Evolutionary conservation across 1,284 basidiomycete genomes (phyloP).

Genomic region (Ustilago hordei): DNA sequence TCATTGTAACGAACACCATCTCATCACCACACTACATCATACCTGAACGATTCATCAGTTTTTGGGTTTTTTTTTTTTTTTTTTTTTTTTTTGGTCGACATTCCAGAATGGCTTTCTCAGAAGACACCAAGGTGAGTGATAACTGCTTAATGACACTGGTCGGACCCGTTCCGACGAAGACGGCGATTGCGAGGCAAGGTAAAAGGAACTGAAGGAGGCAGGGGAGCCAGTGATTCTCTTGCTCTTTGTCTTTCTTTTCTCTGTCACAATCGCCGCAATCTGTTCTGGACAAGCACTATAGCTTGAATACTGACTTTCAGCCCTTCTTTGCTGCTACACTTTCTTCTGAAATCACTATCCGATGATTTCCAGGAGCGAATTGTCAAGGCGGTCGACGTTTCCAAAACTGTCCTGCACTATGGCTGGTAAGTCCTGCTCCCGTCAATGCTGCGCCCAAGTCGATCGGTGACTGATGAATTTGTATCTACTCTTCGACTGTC

Average conservation of each 20-base stretch:
- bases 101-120: constrained; percentile 60
- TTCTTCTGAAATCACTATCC: background rate
- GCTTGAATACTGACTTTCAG: background rate
- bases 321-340: background rate
- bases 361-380: constrained; percentile 58
- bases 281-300: background rate
- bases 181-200: background rate
- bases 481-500: background rate
- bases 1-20: background rate
- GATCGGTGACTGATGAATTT: background rate
- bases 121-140: constrained; percentile 64
- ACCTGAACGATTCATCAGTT: constrained; percentile 1
- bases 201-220: background rate
- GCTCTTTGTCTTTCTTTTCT: background rate
- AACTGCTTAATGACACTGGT: background rate
- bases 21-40: constrained; percentile 5
- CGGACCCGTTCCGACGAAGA: background rate
- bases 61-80: too few species aligned
- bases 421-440: constrained; percentile 57
- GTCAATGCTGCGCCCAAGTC: background rate
- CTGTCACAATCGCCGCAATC: background rate
- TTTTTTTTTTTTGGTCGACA: background rate
- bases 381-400: constrained; percentile 62
- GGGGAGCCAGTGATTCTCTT: background rate
- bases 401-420: constrained; percentile 66